Percentiles rank a stretch among this genome's conserved stretches.
These are phyloP conservation scores for Botryotinia calthae DNA, from an alignment of 2,329 filamentous ascomycete species.

Conservation along the genomic window DNA sequence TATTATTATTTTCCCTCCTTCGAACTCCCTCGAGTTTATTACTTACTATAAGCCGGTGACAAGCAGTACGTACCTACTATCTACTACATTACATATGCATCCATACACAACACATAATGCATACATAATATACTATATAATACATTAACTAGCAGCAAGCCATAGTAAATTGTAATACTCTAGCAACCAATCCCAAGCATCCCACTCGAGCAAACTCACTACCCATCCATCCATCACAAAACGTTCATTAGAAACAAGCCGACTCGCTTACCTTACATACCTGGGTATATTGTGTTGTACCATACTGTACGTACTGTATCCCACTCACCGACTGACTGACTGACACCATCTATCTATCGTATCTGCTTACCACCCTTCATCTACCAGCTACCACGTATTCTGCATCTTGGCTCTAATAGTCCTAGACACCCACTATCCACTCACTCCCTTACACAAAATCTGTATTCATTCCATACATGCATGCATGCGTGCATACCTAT, in stretches of 20 bases:
- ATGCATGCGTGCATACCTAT: neutral
- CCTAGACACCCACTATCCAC: neutral
- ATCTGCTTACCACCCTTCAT: neutral
- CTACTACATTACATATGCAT: slow-evolving; percentile 10
- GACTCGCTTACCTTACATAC: neutral
- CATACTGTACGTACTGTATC: neutral
- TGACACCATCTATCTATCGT: neutral
- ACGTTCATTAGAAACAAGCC: neutral
- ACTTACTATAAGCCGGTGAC: neutral
- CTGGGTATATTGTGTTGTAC: neutral
- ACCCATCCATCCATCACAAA: slow-evolving; percentile 6
- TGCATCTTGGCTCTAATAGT: neutral
- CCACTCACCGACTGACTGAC: neutral
- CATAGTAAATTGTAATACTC: neutral
- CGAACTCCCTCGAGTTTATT: neutral
- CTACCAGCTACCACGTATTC: slow-evolving; percentile 10
- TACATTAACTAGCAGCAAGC: neutral
- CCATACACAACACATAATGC: slow-evolving; percentile 2
- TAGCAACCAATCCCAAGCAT: neutral
- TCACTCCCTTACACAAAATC: neutral
- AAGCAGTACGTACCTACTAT: neutral
- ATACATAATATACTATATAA: neutral
- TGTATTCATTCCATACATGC: neutral
- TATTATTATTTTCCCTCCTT: neutral
- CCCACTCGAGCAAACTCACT: neutral